Evolutionary conservation across 2,329 filamentous ascomycete species (phyloP), one percentile per base, ranked within the genome.

Genomic region (Penicillium brevicompactum): DNA sequence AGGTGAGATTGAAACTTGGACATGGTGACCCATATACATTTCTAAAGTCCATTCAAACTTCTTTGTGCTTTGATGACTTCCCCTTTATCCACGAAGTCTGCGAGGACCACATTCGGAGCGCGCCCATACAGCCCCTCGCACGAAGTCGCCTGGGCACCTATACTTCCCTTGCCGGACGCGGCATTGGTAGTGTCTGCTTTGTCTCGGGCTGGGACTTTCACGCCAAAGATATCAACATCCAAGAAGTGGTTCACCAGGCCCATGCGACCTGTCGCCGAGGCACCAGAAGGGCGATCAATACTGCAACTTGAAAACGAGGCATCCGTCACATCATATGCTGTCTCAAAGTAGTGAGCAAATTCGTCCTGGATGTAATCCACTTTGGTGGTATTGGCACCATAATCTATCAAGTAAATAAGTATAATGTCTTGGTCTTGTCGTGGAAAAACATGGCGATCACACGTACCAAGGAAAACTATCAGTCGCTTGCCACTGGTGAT

Each of bases 191-290:
- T 70, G 3, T 53, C 57, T 11, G 76, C 75, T 13, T 63, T 68
- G 4, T 65, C 58, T 14, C 76, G 68, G 51, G 79, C 76, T 5
- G 79, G 79, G n/a, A 79, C 62, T 34, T 72, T 61, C 13, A 78
- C 67, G 6, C 77, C 76, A 0, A 76, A 52, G 30, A 78, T 60
- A 47, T 78, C 70, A 9, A 73, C 60, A 57, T 80, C 75, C 2
- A 80, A 65, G 58, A 79, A 80, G 61, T 81, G 79, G 54, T 81
- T 81, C 56, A 80, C 71, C 34, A 80, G 70, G 51, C 76, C 76
- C 76, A 81, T 79, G 4, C 75, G 70, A 11, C 73, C 76, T 4
- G 70, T 64, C 5, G 72, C 59, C 13, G 66, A 70, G 22, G 68
- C 70, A n/a, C 70, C 70, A 5, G 70, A 44, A 2, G 78, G 78